These are phyloP conservation scores for Monascus ruber DNA, from an alignment of 2,329 filamentous ascomycete species.

Conservation along the genomic window DNA sequence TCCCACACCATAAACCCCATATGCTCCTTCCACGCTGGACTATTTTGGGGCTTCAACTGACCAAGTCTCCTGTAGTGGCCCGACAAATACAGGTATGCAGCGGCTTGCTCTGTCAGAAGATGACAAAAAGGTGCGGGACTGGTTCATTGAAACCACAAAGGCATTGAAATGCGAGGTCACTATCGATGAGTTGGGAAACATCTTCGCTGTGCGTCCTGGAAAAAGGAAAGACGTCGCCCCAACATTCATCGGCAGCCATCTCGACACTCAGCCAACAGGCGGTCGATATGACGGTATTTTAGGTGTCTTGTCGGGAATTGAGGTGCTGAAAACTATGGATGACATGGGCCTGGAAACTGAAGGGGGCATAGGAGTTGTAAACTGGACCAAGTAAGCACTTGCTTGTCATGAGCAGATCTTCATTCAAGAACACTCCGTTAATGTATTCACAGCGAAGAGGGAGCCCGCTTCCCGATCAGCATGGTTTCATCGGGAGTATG, in stretches of 20 bases:
- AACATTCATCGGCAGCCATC: conserved; percentile 59
- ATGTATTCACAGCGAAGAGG: conserved; percentile 54
- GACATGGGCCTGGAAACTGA: conserved; percentile 59
- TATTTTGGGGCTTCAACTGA: not conserved
- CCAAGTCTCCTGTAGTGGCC: conserved; percentile 10
- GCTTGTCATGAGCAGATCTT: not conserved
- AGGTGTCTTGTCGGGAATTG: conserved; percentile 60
- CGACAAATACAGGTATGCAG: conserved; percentile 64
- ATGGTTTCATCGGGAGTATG: conserved; percentile 69
- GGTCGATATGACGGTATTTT: conserved; percentile 52
- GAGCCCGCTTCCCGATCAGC: conserved; percentile 64
- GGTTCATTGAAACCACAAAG: conserved; percentile 57
- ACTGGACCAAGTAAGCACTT: conserved; percentile 31
- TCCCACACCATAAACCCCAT: too few relatives aligned
- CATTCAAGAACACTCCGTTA: not conserved
- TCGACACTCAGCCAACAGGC: conserved; percentile 50
- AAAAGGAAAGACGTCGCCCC: conserved; percentile 45
- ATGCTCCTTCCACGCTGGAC: too few relatives aligned
- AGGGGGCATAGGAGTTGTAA: conserved; percentile 61
- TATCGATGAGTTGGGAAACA: conserved; percentile 68
- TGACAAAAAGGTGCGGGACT: conserved; percentile 61
- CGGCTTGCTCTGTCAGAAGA: conserved; percentile 60
- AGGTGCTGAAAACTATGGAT: conserved; percentile 57
- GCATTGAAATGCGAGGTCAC: conserved; percentile 55
- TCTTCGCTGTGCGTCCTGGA: conserved; percentile 61